Base-by-base conservation (phyloP, 164 flowering plant genomes). In the Euptelea pleiosperma region DNA sequence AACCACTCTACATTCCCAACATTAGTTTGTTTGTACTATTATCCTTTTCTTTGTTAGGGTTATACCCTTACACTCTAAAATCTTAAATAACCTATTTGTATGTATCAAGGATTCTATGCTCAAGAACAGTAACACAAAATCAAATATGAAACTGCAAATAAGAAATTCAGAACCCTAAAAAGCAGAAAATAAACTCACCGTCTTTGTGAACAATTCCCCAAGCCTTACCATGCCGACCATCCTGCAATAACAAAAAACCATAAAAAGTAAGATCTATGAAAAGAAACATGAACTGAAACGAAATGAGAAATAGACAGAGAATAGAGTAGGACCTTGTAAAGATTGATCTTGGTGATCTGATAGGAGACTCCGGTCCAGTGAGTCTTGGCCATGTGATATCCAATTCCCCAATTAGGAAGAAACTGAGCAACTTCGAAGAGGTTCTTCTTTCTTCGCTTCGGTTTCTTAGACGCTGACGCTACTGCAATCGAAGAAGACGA, bases 171-270 rank as follows among this genome's bases (percentile, higher is more conserved):
- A n/a, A n/a, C n/a, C n/a, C n/a, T n/a, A n/a, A n/a, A n/a, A n/a
- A n/a, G n/a, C n/a, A 19, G 15, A 21, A 54, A 41, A n/a, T 41
- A n/a, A n/a, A 68, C 79, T 64, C 33, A 94, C 99, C 96, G 6
- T 84, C 80, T 60, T 75, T 91, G 59, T 85, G 75, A 64, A 74
- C 85, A 59, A 94, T 65, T 6, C 99, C 99, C 99, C 99, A 91
- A 8, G 99, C 99, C 66, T 91, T 94, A 15, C 99, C 97, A 74
- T 91, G 97, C 52, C 72, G 69, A 0, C 97, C 97, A 73, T 84
- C 91, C 99, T 93, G 80, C 77, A 72, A 67, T 40, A 30, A 46
- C 57, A 35, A 22, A 19, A 35, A 55, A 63, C 35, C 51, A 2
- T 26, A 15, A 31, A 55, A n/a, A n/a, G n/a, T n/a, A n/a, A n/a